phyloP scores from a whole-genome alignment of 805 yeast genomes.

The Ogataea nitratoaversa region DNA sequence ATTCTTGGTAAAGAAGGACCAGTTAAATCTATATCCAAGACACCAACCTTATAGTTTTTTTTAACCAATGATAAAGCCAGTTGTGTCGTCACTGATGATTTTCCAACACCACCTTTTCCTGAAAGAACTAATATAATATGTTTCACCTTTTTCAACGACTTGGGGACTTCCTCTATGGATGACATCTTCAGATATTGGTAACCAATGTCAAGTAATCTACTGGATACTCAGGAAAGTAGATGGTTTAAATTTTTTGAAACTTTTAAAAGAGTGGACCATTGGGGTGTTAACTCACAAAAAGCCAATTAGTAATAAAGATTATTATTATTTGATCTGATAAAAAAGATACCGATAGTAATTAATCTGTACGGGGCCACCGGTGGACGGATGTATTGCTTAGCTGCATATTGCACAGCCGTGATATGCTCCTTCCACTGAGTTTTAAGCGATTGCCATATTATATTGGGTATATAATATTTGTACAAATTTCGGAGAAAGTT shows the following conservation, averaged over 20 bases:
- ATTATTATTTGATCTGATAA: no score
- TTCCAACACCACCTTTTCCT: conserved; percentile 98
- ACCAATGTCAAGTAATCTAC: neutral
- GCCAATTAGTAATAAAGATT: no score
- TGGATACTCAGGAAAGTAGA: no score
- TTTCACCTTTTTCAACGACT: conserved; percentile 45
- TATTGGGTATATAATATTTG: no score
- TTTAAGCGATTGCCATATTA: no score
- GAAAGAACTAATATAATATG: conserved; percentile 81
- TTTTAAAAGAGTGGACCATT: no score
- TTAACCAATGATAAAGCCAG: conserved; percentile 75
- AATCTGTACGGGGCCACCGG: neutral
- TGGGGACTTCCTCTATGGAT: conserved; percentile 22
- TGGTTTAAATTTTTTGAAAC: no score
- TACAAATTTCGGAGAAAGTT: no score
- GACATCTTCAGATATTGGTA: conserved; percentile 5
- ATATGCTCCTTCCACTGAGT: conserved; percentile 3
- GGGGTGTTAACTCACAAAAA: no score
- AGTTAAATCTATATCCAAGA: conserved; percentile 89
- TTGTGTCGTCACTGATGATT: conserved; percentile 93
- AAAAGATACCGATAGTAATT: no score
- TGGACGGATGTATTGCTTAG: neutral
- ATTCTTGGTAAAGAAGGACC: conserved; percentile 96
- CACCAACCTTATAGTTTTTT: conserved; percentile 82
- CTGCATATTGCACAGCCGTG: conserved; percentile 5